Evolutionary conservation across 805 yeast species (phyloP), one percentile per base, ranked within the genome.

Genomic region (Nakazawaea wyomingensis): DNA sequence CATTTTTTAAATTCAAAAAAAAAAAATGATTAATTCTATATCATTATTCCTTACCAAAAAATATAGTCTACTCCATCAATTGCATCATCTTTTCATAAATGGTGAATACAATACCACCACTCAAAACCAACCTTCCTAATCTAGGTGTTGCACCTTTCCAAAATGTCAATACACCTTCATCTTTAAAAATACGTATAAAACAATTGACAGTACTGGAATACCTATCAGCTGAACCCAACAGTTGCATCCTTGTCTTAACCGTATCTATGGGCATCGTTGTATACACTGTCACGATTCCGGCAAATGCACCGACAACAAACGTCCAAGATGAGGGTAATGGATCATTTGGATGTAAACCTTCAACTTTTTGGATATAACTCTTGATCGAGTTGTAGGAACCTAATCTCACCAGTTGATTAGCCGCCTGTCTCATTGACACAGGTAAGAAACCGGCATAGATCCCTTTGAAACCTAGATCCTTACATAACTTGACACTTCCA

Each of bases 101-200:
- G 17, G 98, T 93, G 66, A 91, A 91, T 22, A 93, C 97, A 52
- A 91, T 91, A 55, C 99, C 99, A 48, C 99, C 99, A 65, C 96
- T 85, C 57, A 91, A 72, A 28, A 90, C 79, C 58, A 91, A 73
- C 54, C 99, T 78, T 5, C 98, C 98, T 48, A 91, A 69, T 59
- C 99, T 76, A 36, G 99, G 98, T 2, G 98, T 93, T 28, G 98
- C 96, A 48, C 99, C 99, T 65, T 87, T 87, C 99, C 99, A 91
- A 66, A 89, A 88, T 4, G 96, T 85, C 56, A 77, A 67, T 50
- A 90, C 66, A 8, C 99, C 99, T 65, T 91, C 99, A 43, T 91
- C 83, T 56, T 69, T 82, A 62, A 85, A 83, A 40, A 93, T 81
- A 49, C 76, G 80, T 16, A 66, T 76, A 54, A 95, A 90, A 64